A percentile compares a stretch with the other conserved stretches of the same genome.
These are phyloP conservation scores for Fusarium coffeatum DNA, from an alignment of 2,329 filamentous ascomycete species.

Conservation along the genomic window DNA sequence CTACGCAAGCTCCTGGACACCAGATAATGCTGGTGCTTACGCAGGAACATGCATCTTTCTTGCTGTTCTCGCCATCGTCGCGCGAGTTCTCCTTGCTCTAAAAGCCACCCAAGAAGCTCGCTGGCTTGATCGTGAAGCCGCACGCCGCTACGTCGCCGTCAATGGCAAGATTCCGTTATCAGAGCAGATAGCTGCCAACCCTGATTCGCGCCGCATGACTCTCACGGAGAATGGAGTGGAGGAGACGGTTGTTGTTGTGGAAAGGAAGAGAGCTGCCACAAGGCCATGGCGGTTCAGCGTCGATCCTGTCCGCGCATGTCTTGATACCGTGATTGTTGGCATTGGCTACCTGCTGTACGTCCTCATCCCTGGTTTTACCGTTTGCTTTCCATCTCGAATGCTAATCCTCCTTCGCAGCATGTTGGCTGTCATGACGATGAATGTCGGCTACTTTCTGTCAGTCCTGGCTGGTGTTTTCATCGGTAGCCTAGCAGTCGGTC, in stretches of 20 bases:
- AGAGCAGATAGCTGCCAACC: conserved; percentile 68
- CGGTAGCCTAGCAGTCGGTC: conserved; percentile 84
- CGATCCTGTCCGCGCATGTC: conserved; percentile 76
- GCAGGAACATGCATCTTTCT: conserved; percentile 94
- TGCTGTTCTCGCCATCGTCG: conserved; percentile 76
- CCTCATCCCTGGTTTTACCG: background rate
- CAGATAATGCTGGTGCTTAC: conserved; percentile 75
- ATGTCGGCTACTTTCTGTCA: conserved; percentile 85
- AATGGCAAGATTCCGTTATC: conserved; percentile 70
- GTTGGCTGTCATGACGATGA: conserved; percentile 92
- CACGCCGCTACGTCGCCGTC: conserved; percentile 81
- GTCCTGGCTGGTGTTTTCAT: conserved; percentile 84
- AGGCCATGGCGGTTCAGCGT: conserved; percentile 85
- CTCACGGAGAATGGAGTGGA: conserved; percentile 80
- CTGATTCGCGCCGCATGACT: conserved; percentile 71
- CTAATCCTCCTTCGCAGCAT: conserved; percentile 69
- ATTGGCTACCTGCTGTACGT: conserved; percentile 89
- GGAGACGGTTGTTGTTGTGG: conserved; percentile 81
- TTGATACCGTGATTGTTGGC: conserved; percentile 79
- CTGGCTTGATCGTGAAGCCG: conserved; percentile 78
- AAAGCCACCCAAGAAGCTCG: conserved; percentile 71
- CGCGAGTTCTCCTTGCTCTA: conserved; percentile 77
- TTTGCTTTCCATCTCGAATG: background rate
- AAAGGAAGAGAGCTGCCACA: conserved; percentile 62
- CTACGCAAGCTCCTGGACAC: conserved; percentile 78